Evolutionary conservation across 306 rosid species (phyloP).

Genomic region (Vigna nakashimae): DNA sequence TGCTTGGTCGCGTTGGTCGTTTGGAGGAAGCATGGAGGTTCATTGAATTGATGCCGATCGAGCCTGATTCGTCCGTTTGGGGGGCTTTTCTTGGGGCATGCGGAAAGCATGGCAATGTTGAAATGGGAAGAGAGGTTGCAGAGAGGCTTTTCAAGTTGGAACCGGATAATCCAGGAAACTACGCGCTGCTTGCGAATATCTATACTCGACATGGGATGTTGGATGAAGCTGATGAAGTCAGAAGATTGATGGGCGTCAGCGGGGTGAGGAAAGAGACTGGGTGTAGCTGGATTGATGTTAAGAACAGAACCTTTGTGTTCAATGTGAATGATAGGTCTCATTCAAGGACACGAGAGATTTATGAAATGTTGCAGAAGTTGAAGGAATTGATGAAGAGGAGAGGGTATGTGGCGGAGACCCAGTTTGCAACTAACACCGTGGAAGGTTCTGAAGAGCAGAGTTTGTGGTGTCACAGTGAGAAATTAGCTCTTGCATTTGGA

Average conservation of each 20-base stretch:
- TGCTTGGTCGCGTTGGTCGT: conserved; percentile 68
- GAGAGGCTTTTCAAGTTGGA: conserved; percentile 64
- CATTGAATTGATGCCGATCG: conserved; percentile 61
- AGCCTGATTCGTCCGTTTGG: conserved; percentile 64
- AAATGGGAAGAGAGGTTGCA: conserved; percentile 69
- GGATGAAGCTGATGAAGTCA: conserved; percentile 61
- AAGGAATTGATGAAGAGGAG: conserved; percentile 55
- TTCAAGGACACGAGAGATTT: conserved; percentile 57
- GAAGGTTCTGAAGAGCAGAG: conserved; percentile 62
- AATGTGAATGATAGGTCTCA: conserved; percentile 63
- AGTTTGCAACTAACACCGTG: conserved; percentile 56
- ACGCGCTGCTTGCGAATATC: conserved; percentile 60
- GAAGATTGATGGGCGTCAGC: conserved; percentile 59
- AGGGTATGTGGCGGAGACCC: conserved; percentile 59
- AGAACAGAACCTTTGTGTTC: conserved; percentile 57
- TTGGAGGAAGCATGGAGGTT: conserved; percentile 64
- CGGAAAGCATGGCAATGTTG: conserved; percentile 55
- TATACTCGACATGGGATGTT: conserved; percentile 57
- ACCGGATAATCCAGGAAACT: conserved; percentile 72
- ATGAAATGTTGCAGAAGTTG: conserved; percentile 55
- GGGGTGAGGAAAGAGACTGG: conserved; percentile 65
- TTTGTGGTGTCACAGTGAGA: conserved; percentile 65
- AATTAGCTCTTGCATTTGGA: conserved; percentile 68
- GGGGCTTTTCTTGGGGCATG: conserved; percentile 77
- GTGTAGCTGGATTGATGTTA: conserved; percentile 68